phyloP scores from a whole-genome alignment of 768 basidiomycete genomes.

The Amanita exitialis region DNA sequence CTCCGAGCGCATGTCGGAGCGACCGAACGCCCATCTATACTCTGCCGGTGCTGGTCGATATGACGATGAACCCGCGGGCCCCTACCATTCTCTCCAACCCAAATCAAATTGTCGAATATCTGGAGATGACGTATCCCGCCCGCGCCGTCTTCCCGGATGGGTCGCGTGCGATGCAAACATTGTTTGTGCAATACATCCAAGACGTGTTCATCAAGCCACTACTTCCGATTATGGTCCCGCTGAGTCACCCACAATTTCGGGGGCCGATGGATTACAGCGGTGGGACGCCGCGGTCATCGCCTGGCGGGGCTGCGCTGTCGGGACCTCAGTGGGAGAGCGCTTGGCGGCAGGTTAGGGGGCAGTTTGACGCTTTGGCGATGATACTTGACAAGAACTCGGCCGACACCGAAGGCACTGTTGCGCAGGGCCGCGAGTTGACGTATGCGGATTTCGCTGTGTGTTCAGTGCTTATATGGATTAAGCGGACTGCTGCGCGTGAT shows the following conservation, averaged over 20 bases:
- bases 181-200: constrained; percentile 64
- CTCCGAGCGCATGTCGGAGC: constrained; percentile 38
- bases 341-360: constrained; percentile 54
- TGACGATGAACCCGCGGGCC: constrained; percentile 28
- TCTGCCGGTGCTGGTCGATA: constrained; percentile 62
- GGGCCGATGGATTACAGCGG: neutral
- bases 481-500: constrained; percentile 62
- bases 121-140: constrained; percentile 58
- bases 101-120: constrained; percentile 60
- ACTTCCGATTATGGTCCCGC: constrained; percentile 59
- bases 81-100: constrained; percentile 51
- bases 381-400: constrained; percentile 60
- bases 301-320: constrained; percentile 11
- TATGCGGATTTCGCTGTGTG: constrained; percentile 72
- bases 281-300: constrained; percentile 4
- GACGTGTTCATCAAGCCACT: constrained; percentile 58
- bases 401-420: constrained; percentile 56
- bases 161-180: constrained; percentile 52
- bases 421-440: constrained; percentile 53
- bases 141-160: constrained; percentile 66
- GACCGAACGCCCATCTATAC: constrained; percentile 58
- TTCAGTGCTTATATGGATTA: constrained; percentile 65
- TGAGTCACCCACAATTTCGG: constrained; percentile 50
- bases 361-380: constrained; percentile 54
- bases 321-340: constrained; percentile 50